phyloP scores from a whole-genome alignment of 805 yeast genomes.

The Candida adriatica region DNA sequence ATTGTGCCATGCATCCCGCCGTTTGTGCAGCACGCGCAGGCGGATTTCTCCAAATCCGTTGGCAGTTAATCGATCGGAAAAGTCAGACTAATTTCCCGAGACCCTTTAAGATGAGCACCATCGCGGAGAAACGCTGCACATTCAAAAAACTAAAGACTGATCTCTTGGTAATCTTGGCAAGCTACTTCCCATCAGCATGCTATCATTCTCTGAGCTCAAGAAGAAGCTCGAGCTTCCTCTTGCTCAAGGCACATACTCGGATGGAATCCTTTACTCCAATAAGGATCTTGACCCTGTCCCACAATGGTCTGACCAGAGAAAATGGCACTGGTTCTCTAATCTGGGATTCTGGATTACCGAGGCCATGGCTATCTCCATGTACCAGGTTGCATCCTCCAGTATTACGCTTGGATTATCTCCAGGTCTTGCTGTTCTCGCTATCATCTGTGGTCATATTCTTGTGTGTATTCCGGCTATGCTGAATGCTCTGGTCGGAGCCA shows the following conservation, averaged over 20 bases:
- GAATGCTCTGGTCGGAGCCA: constrained; percentile 24
- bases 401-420: constrained; percentile 55
- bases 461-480: constrained; percentile 22
- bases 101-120: too few relatives aligned
- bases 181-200: too few relatives aligned
- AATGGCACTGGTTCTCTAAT: constrained; percentile 55
- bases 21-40: too few relatives aligned
- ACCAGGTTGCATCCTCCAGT: constrained; percentile 75
- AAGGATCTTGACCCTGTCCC: constrained; percentile 72
- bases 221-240: constrained; percentile 15
- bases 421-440: constrained; percentile 35
- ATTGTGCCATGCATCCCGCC: too few relatives aligned
- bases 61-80: too few relatives aligned
- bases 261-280: constrained; percentile 34
- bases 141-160: too few relatives aligned
- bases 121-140: too few relatives aligned
- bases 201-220: constrained; percentile 3
- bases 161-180: too few relatives aligned
- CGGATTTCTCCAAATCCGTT: too few relatives aligned
- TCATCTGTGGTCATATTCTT: constrained; percentile 22
- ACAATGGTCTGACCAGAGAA: constrained; percentile 45
- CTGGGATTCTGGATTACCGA: constrained; percentile 65
- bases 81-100: too few relatives aligned
- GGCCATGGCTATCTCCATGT: constrained; percentile 70
- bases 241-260: constrained; percentile 17